Evolutionary conservation across 768 basidiomycete species (phyloP).

Genomic region (Tulasnella sp.): DNA sequence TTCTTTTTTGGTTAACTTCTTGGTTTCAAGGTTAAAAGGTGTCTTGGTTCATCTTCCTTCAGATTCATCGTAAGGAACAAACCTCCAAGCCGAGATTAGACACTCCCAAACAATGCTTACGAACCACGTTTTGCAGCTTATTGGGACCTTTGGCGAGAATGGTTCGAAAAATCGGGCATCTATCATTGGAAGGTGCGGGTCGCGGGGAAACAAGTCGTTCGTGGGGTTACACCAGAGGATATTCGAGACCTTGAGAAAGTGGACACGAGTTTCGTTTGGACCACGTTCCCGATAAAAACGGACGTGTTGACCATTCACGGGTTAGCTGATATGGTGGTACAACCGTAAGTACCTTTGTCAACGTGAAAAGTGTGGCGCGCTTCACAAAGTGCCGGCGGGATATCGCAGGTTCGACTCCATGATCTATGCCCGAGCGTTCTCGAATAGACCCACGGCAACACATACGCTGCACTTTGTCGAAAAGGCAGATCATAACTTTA

Average conservation of each 20-base stretch:
- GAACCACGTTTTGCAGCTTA: not conserved
- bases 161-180: constrained; percentile 44
- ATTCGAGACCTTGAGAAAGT: constrained; percentile 58
- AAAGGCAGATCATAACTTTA: constrained; percentile 75
- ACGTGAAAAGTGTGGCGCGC: not conserved
- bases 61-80: not conserved
- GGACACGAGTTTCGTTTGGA: constrained; percentile 67
- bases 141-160: not conserved
- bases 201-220: constrained; percentile 56
- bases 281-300: constrained; percentile 55
- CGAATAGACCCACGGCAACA: constrained; percentile 55
- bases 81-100: no score
- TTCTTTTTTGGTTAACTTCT: constrained; percentile 29
- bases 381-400: not conserved
- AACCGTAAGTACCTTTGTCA: constrained; percentile 51
- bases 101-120: no score
- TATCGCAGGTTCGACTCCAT: constrained; percentile 36
- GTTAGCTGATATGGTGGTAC: constrained; percentile 60
- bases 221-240: constrained; percentile 56
- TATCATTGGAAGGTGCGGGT: constrained; percentile 63
- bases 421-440: constrained; percentile 28
- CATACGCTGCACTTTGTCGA: constrained; percentile 68
- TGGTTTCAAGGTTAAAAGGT: not conserved
- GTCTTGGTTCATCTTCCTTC: not conserved
- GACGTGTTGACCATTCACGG: constrained; percentile 77